A percentile compares a stretch with the other conserved stretches of the same genome.
Conservation (phyloP, 2,329 filamentous ascomycete species). For the Simplicillium aogashimaense region DNA sequence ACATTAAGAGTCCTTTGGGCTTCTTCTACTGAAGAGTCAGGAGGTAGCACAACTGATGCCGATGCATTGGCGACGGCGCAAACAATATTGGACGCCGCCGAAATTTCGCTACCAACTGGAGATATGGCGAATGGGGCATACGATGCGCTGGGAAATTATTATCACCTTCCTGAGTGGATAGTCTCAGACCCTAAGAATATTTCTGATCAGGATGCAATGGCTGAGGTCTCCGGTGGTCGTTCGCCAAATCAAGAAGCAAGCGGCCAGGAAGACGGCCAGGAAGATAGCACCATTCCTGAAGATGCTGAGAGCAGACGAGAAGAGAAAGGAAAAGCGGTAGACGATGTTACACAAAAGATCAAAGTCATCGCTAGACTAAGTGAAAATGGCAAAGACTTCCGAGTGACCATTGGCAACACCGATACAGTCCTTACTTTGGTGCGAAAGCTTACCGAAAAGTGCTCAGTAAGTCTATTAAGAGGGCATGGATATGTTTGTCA, state of each 20-base stretch:
- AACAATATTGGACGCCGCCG: constrained; percentile 68
- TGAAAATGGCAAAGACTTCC: constrained; percentile 55
- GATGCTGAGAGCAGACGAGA: constrained; percentile 32
- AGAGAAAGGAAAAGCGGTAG: constrained; percentile 50
- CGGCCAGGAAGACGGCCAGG: too few species aligned
- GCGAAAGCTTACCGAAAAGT: constrained; percentile 52
- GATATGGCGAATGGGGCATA: constrained; percentile 64
- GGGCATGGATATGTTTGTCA: neutral
- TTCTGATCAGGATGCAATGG: constrained; percentile 16
- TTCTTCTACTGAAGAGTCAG: constrained; percentile 23
- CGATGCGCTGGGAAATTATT: constrained; percentile 60
- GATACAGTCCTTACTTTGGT: constrained; percentile 58
- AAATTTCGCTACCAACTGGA: constrained; percentile 64
- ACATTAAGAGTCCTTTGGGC: constrained; percentile 61
- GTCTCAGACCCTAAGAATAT: constrained; percentile 55
- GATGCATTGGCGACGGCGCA: constrained; percentile 59
- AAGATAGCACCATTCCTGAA: constrained; percentile 10
- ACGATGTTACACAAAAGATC: constrained; percentile 43
- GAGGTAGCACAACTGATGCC: constrained; percentile 16
- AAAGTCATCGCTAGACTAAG: constrained; percentile 54
- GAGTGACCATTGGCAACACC: constrained; percentile 43
- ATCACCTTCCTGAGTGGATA: constrained; percentile 57
- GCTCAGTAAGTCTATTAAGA: constrained; percentile 40
- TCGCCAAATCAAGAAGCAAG: too few species aligned
- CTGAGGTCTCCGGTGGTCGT: too few species aligned